Base-by-base conservation (phyloP, 257 asterid genomes). In the Ilex asprella region DNA sequence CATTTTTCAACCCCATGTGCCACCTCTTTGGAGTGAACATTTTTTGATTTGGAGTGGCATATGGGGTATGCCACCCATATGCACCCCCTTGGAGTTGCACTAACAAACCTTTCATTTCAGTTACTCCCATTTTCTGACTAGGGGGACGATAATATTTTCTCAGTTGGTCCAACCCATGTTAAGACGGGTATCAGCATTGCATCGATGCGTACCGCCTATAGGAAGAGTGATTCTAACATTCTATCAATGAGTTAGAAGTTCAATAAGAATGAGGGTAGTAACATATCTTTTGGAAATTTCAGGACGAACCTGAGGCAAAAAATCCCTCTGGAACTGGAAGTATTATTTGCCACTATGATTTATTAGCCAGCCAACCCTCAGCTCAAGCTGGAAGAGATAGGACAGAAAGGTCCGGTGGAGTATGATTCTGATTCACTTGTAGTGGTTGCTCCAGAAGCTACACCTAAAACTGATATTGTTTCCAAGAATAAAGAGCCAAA, bases 221-320 rank as follows among this genome's bases (percentile, higher is more conserved):
- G 27, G 55, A 53, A 59, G 43, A 88, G 79, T 57, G 74, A 72
- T 65, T 71, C 85, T 12, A 75, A 76, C 65, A 41, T 79, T 62
- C 59, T 70, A 35, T 66, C 87, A 44, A 70, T 72, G 81, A 73
- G 74, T 55, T 82, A 68, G 32, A 81, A 66, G 59, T 58, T 66
- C 61, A 56, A 55, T 61, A 76, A 66, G 60, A 73, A 81, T 51
- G 76, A 72, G 76, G 76, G 71, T 64, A 72, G 78, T 60, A 76
- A 81, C 55, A 75, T 76, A 69, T 76, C 87, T 59, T 83, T 85
- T 60, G 89, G 83, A 57, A 82, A 82, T 64, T 75, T 67, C 70
- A 63, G 62, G 68, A 72, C 57, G 61, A 67, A 59, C 67, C 56
- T 7, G 84, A 63, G 57, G 81, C 69, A 67, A 73, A 61, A 66